phyloP scores from a whole-genome alignment of 345 rosid species.

The Streptanthus diversifolius region DNA sequence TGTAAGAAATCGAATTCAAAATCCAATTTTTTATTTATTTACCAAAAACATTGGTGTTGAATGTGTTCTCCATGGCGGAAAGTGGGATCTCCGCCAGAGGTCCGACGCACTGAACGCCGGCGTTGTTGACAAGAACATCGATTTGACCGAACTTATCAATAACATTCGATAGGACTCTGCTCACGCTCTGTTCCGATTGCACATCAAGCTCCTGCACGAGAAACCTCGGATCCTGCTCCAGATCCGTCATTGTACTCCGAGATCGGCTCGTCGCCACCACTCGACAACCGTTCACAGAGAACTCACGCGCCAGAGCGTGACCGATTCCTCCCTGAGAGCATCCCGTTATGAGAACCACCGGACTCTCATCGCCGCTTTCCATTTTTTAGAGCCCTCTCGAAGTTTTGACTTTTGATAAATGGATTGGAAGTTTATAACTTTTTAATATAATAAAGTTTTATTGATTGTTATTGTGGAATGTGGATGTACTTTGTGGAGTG shows the following conservation, averaged over 20 bases:
- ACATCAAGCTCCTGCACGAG: constrained; percentile 71
- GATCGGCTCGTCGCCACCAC: constrained; percentile 81
- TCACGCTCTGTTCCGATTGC: constrained; percentile 57
- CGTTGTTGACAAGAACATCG: constrained; percentile 84
- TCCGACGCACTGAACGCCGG: constrained; percentile 80
- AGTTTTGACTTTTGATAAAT: no score
- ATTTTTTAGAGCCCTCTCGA: constrained; percentile 1
- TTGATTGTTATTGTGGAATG: no score
- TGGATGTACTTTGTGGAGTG: no score
- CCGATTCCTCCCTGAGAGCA: constrained; percentile 87
- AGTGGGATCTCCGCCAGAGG: constrained; percentile 80
- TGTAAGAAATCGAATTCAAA: not conserved
- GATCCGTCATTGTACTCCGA: constrained; percentile 55
- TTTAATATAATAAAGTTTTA: no score
- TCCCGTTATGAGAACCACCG: constrained; percentile 77
- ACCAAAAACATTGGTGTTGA: constrained; percentile 79
- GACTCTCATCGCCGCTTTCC: constrained; percentile 37
- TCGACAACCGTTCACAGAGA: constrained; percentile 51
- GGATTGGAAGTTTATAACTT: no score
- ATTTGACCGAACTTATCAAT: constrained; percentile 58
- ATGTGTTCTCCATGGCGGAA: constrained; percentile 52
- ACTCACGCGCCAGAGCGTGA: constrained; percentile 74
- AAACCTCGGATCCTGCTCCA: constrained; percentile 62
- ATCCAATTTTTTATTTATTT: not conserved
- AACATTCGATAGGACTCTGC: constrained; percentile 41